Evolutionary conservation across 331 rosid genomes (phyloP).

Genomic region (Quercus phellos): DNA sequence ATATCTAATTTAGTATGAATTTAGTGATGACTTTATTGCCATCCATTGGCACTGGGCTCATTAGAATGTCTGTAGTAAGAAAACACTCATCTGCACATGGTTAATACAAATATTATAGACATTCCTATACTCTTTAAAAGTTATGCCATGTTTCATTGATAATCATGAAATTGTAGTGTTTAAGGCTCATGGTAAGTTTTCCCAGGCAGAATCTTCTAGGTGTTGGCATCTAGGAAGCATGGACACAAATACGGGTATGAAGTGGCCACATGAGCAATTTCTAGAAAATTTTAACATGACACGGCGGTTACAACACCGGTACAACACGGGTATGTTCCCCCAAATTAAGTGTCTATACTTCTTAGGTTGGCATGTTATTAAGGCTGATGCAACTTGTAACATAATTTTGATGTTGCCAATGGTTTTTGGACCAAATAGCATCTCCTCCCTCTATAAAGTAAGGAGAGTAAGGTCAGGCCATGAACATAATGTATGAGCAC

Average conservation of each 20-base stretch:
- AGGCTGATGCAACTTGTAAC: not conserved
- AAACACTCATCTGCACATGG: not conserved
- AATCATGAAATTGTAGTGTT: not conserved
- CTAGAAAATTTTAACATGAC: no score
- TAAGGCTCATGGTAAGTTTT: not conserved
- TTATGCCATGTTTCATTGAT: not conserved
- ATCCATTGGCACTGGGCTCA: not conserved
- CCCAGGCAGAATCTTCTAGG: not conserved
- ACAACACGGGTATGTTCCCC: no score
- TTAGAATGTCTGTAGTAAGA: not conserved
- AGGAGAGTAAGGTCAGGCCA: not conserved
- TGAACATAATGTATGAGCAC: not conserved
- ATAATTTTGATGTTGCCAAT: not conserved
- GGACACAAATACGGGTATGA: rapidly evolving
- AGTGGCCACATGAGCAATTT: no score
- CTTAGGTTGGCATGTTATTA: no score
- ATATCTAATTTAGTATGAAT: not conserved
- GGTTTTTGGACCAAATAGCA: not conserved
- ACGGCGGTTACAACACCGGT: no score
- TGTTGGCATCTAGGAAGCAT: not conserved
- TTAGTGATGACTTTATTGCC: not conserved
- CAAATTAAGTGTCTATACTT: no score
- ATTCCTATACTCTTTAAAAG: not conserved
- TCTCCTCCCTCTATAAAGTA: not conserved
- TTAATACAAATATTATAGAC: not conserved